These are phyloP conservation scores for Colletotrichum sp. DNA, from an alignment of 2,329 filamentous ascomycete species.

Conservation along the genomic window DNA sequence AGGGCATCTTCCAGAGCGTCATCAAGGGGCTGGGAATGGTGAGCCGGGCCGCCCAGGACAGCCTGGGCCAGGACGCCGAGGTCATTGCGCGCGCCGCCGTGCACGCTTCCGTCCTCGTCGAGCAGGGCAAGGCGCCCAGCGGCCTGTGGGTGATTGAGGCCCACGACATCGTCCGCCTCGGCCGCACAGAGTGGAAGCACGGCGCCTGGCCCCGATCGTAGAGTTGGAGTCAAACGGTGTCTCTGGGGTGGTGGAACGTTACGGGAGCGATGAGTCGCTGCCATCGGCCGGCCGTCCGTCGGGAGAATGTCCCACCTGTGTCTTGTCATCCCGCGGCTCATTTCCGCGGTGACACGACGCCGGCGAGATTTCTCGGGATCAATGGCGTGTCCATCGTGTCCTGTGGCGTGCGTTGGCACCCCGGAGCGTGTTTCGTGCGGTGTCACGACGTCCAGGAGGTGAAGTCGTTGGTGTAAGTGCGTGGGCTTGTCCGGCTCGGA, in stretches of 20 bases:
- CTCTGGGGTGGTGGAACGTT: not conserved
- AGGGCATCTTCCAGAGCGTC: slow-evolving; percentile 60
- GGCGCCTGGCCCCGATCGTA: slow-evolving; percentile 24
- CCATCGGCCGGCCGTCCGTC: not conserved
- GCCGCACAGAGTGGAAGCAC: slow-evolving; percentile 62
- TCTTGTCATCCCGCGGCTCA: not conserved
- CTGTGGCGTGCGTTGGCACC: not conserved
- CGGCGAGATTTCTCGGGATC: not conserved
- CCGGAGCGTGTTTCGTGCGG: not conserved
- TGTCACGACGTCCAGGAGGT: not conserved
- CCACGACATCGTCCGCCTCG: slow-evolving; percentile 70
- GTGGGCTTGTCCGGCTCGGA: not conserved
- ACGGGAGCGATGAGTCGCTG: not conserved
- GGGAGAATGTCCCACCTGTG: not conserved
- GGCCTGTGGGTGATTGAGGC: slow-evolving; percentile 67
- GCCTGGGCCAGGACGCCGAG: slow-evolving; percentile 74
- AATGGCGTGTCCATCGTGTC: not conserved
- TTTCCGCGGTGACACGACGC: not conserved
- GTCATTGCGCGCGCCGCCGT: slow-evolving; percentile 75
- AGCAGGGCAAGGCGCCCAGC: slow-evolving; percentile 62
- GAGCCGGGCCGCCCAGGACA: slow-evolving; percentile 63
- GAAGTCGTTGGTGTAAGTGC: not conserved
- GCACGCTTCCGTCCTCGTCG: slow-evolving; percentile 61
- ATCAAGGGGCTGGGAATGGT: slow-evolving; percentile 62
- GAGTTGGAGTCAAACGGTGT: not conserved